Conservation (phyloP, 352 stramenopile species). For the Phytophthora colocasiae region DNA sequence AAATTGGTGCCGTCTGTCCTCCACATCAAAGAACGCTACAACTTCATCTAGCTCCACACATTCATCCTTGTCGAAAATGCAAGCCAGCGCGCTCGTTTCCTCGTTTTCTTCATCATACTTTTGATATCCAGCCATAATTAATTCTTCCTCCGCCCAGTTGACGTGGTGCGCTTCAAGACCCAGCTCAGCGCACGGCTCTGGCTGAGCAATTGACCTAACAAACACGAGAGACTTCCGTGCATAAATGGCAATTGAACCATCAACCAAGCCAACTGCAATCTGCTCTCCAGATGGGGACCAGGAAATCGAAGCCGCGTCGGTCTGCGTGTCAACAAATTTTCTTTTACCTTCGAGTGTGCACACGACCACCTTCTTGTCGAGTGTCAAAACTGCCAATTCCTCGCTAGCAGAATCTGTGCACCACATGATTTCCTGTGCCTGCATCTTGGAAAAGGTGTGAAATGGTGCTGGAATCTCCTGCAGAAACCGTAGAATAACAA, state of each 20-base stretch:
- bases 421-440: slow-evolving; percentile 62
- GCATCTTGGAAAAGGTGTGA: slow-evolving; percentile 43
- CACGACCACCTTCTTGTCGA: slow-evolving; percentile 47
- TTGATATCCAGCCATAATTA: slow-evolving; percentile 69
- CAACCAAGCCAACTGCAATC: slow-evolving; percentile 50
- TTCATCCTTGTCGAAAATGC: slow-evolving; percentile 60
- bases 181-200: slow-evolving; percentile 43
- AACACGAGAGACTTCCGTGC: slow-evolving; percentile 31
- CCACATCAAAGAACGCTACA: slow-evolving; percentile 69
- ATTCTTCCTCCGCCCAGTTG: slow-evolving; percentile 74
- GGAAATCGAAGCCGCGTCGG: slow-evolving; percentile 42
- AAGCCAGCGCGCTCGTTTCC: slow-evolving; percentile 60
- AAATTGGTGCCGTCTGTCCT: slow-evolving; percentile 64
- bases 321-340: slow-evolving; percentile 24
- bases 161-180: slow-evolving; percentile 65
- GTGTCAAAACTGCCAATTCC: slow-evolving; percentile 50
- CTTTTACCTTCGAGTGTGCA: slow-evolving; percentile 43
- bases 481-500: slow-evolving; percentile 5
- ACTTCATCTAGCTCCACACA: slow-evolving; percentile 67
- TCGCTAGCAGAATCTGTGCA: slow-evolving; percentile 33
- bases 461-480: slow-evolving; percentile 47
- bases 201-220: slow-evolving; percentile 45
- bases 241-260: slow-evolving; percentile 50
- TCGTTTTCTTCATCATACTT: slow-evolving; percentile 60
- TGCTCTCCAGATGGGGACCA: slow-evolving; percentile 58